A percentile compares a stretch with the other conserved stretches of the same genome.
phyloP scores from a whole-genome alignment of 2,329 filamentous ascomycete species.

The Colletotrichum chrysophilum region DNA sequence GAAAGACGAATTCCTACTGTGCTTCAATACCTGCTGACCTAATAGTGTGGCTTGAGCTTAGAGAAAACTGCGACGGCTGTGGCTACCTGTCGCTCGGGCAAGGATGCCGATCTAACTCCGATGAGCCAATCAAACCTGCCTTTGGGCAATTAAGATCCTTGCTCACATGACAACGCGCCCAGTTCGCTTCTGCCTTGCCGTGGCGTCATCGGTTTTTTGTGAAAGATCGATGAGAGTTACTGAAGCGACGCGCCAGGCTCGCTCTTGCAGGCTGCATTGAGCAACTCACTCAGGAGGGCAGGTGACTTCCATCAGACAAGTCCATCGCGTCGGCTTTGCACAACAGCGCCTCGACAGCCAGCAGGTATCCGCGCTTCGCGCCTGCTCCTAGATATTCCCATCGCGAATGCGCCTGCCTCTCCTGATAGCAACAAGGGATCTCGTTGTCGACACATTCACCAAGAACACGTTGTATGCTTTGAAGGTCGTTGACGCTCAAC shows the following conservation, averaged over 20 bases:
- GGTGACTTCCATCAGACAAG: neutral
- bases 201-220: constrained; percentile 14
- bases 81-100: neutral
- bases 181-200: constrained; percentile 10
- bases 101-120: neutral
- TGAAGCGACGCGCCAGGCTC: neutral
- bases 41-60: neutral
- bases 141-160: constrained; percentile 9
- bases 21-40: neutral
- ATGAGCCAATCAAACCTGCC: neutral
- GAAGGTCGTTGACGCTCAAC: neutral
- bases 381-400: neutral
- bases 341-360: neutral
- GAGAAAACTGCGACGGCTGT: neutral
- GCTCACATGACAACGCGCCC: constrained; percentile 11
- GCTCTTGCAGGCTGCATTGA: neutral
- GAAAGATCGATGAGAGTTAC: neutral
- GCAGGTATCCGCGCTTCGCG: neutral
- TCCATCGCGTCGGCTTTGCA: neutral
- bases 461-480: neutral
- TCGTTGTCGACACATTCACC: neutral
- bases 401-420: neutral
- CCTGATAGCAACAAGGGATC: neutral
- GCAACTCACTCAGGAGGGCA: neutral
- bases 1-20: neutral